A percentile compares a stretch with the other conserved stretches of the same genome.
Evolutionary conservation across 768 basidiomycete genomes (phyloP).

Genomic region (Leucosporidium yakuticum): DNA sequence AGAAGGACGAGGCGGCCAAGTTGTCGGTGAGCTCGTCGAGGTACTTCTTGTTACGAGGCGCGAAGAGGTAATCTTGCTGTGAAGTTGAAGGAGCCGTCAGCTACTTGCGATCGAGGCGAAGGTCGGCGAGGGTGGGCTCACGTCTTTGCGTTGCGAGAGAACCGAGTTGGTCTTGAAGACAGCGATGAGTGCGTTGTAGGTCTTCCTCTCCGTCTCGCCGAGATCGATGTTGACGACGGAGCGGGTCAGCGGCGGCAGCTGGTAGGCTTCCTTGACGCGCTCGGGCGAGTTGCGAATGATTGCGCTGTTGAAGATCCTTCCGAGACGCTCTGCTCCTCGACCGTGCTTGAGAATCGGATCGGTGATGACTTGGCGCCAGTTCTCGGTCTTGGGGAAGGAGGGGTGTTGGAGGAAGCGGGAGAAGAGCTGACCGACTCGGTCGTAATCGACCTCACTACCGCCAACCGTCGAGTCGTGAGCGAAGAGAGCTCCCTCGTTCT

Average conservation of each 20-base stretch:
- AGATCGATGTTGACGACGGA: conserved; percentile 18
- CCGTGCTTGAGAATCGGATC: background rate
- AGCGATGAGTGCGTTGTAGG: conserved; percentile 35
- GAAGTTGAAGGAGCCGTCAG: background rate
- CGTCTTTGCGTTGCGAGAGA: conserved; percentile 27
- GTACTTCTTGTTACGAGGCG: conserved; percentile 15
- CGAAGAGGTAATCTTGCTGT: conserved; percentile 36
- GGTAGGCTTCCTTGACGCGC: conserved; percentile 8
- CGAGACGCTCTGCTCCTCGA: conserved; percentile 11
- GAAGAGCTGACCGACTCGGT: conserved; percentile 32
- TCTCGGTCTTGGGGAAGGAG: conserved; percentile 14
- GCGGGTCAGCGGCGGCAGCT: conserved; percentile 24
- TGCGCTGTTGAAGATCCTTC: conserved; percentile 13
- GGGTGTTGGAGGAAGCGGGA: conserved; percentile 25
- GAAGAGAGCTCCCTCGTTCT: conserved; percentile 16
- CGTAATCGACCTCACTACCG: conserved; percentile 29
- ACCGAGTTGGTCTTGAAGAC: conserved; percentile 35
- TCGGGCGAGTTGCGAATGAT: conserved; percentile 26
- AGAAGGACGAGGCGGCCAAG: conserved; percentile 25
- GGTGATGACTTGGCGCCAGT: conserved; percentile 9
- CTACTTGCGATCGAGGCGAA: no score
- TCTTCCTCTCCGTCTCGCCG: conserved; percentile 30
- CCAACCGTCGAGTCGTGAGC: conserved; percentile 11
- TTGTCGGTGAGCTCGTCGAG: conserved; percentile 27
- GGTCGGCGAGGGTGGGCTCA: background rate